Evolutionary conservation across 2,329 filamentous ascomycete species (phyloP), one percentile per base, ranked within the genome.

Genomic region (Pseudopithomyces chartarum): DNA sequence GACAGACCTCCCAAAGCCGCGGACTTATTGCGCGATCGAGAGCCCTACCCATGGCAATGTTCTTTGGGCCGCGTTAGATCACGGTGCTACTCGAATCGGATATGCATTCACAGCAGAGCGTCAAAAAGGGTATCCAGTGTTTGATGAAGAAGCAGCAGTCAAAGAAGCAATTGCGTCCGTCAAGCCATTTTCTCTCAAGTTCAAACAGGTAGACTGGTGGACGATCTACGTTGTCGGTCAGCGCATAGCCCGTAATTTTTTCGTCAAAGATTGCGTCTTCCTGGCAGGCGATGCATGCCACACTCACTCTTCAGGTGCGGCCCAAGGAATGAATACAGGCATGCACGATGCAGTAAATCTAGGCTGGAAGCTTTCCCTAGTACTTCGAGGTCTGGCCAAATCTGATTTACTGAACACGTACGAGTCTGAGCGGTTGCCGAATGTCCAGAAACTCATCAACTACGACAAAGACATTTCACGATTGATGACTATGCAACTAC

Each of bases 261-360:
- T 62, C 40, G 56, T 61, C 6, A 74, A 77, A 20, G 79, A 80
- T 2, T 77, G 82, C 2, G 74, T 84, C 2, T 81, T 86, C 43
- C 70, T 87, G 0, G 83, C 81, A 1, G 84, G 84, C 13, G 85
- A 87, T 54, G 83, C 84, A 6, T 82, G 82, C 1, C 84, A 87
- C 57, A 83, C 83, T 12, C 83, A 86, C 57, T 82, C 77, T 36
- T 82, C 82, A 0, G 79, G 80, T 0, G 84, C 83, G 2, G 85
- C 82, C 0, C 84, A 85, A 63, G 84, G 84, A 1, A 82, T 86
- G 81, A 86, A 86, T 63, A 82, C 82, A 0, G 83, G 83, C 0
- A 77, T 86, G 19, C 80, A 82, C 22, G 83, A 85, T 54, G 79
- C 81, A 0, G 74, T 81, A 29, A 85, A 85, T 54, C 72, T 86